Base-by-base conservation (phyloP, 2,329 filamentous ascomycete genomes). In the Lachnellula hyalina region DNA sequence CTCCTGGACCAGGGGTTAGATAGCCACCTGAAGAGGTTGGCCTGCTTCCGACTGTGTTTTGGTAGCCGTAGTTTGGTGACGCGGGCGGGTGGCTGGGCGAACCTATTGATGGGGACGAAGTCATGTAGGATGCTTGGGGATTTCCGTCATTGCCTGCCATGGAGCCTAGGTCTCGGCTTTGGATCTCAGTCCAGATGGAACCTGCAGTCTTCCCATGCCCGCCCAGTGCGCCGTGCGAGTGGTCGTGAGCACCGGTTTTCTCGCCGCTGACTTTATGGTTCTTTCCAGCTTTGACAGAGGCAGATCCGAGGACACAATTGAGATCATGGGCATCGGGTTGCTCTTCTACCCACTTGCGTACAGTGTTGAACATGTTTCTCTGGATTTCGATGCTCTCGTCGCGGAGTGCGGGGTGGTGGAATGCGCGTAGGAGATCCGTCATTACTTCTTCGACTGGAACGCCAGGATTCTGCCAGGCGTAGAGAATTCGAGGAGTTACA, bases 391-490 rank as follows among this genome's bases (percentile, higher is more conserved):
- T 75, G 53, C 78, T 77, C 52, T 88, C 84, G 63, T 94, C 82
- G 23, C 93, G 86, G 32, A 90, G 76, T 6, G 88, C 87, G 1
- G 94, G 94, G 68, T 99, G 94, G 70, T 99, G 94, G 75, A 97
- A 96, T 11, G 90, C 85, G 23, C 83, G 82, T 47, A 91, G 75
- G 41, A 95, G 83, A 63, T 97, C 93, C 59, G 89, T 78, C 59
- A 92, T 77, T 0, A 97, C 87, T 71, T 95, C 88, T 38, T 95
- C 82, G 4, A 94, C 86, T 0, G 90, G 83, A 0, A 96, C 85
- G 44, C 86, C 84, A 2, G 87, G 82, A 68, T 97, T 89, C 61
- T 97, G 89, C 90, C 92, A 97, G 3, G 92, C 93, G 68, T 93
- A 96, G 19, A 99, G 78, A 47, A 97, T 75, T 35, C 93, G 88